phyloP scores from a whole-genome alignment of 345 rosid species.

The Heritiera fomes region DNA sequence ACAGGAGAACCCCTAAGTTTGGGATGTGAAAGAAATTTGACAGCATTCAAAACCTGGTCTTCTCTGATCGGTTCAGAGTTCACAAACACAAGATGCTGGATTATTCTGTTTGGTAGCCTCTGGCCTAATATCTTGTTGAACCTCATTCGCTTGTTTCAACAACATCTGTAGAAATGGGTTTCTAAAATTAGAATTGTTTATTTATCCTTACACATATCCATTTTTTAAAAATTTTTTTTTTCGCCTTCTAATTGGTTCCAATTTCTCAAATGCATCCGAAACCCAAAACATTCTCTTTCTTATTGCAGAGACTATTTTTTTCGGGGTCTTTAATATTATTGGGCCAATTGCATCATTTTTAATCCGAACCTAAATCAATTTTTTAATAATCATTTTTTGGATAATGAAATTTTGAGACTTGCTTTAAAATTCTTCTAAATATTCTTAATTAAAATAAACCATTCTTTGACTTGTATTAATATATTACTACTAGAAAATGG shows the following conservation, averaged over 20 bases:
- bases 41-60: constrained; percentile 94
- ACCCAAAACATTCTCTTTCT: no score
- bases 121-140: constrained; percentile 44
- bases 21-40: constrained; percentile 94
- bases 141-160: constrained; percentile 44
- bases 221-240: neutral
- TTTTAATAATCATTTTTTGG: no score
- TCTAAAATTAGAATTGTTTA: constrained; percentile 9
- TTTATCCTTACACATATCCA: no score
- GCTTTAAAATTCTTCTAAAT: no score
- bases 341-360: no score
- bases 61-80: constrained; percentile 91
- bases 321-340: no score
- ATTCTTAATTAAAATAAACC: no score
- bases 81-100: constrained; percentile 66
- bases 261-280: neutral
- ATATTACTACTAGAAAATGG: no score
- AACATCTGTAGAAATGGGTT: constrained; percentile 40
- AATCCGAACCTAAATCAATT: no score
- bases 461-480: no score
- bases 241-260: neutral
- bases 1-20: constrained; percentile 91
- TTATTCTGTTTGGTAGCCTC: constrained; percentile 49
- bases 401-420: no score
- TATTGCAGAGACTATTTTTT: no score